Evolutionary conservation across 768 basidiomycete species (phyloP).

Genomic region (Psilocybe cyanescens): DNA sequence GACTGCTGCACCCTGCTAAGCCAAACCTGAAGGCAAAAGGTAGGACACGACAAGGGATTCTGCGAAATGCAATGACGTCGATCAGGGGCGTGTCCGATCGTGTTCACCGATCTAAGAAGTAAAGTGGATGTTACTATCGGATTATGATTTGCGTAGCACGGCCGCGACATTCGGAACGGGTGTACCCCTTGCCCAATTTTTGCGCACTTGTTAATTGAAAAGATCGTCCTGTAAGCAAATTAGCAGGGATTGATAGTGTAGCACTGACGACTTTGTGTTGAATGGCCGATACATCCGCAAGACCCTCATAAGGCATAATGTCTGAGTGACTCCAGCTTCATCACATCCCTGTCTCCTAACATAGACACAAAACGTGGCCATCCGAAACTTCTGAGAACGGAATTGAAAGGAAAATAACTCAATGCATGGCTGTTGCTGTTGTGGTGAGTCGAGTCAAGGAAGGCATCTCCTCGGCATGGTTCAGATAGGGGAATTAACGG

Average conservation of each 20-base stretch:
- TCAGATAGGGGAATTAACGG: slow-evolving; percentile 10
- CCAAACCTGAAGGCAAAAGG: background rate
- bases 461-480: slow-evolving; percentile 7
- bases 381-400: slow-evolving; percentile 20
- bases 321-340: slow-evolving; percentile 18
- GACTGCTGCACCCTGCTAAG: background rate
- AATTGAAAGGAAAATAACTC: slow-evolving; percentile 11
- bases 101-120: background rate
- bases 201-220: background rate
- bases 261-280: background rate
- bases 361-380: slow-evolving; percentile 19
- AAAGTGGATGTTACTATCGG: background rate
- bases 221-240: background rate
- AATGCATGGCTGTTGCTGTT: slow-evolving; percentile 6
- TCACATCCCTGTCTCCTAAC: slow-evolving; percentile 3
- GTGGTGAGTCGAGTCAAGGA: slow-evolving; percentile 10
- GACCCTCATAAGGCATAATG: slow-evolving; percentile 15
- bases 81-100: background rate
- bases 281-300: slow-evolving; percentile 15
- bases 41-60: background rate
- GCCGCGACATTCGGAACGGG: background rate
- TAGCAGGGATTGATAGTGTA: background rate
- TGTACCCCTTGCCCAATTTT: background rate
- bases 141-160: background rate
- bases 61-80: slow-evolving; percentile 1